Evolutionary conservation across 306 rosid species (phyloP).

Genomic region (Begonia loranthoides): DNA sequence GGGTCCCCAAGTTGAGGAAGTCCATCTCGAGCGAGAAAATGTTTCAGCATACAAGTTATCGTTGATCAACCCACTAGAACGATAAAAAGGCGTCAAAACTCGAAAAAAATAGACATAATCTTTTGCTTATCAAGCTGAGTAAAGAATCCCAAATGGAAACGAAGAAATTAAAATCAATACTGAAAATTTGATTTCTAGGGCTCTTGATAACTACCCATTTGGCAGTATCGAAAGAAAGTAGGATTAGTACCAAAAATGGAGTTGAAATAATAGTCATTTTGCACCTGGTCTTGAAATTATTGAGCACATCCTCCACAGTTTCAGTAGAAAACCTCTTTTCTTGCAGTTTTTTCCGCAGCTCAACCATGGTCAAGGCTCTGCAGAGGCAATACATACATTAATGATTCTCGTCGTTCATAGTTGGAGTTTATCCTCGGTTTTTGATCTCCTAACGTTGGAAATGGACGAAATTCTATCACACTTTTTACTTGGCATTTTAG

Average conservation of each 20-base stretch:
- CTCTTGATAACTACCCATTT: not conserved
- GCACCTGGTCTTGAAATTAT: slow-evolving; percentile 54
- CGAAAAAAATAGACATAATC: not conserved
- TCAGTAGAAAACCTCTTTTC: slow-evolving; percentile 39
- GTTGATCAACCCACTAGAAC: slow-evolving; percentile 68
- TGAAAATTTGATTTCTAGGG: not conserved
- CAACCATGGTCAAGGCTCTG: slow-evolving; percentile 76
- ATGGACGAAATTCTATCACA: not conserved
- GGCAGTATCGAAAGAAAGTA: too few relatives aligned
- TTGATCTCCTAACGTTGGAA: not conserved
- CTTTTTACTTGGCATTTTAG: not conserved
- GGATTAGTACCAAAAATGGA: slow-evolving; percentile 3
- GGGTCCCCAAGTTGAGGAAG: slow-evolving; percentile 92
- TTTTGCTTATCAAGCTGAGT: not conserved
- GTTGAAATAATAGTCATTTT: slow-evolving; percentile 11
- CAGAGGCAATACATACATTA: slow-evolving; percentile 9
- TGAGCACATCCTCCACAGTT: slow-evolving; percentile 43
- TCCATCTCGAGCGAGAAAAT: slow-evolving; percentile 78
- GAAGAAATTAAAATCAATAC: not conserved
- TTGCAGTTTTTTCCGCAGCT: slow-evolving; percentile 58
- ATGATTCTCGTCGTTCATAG: not conserved
- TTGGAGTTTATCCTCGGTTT: not conserved
- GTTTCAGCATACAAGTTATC: slow-evolving; percentile 43
- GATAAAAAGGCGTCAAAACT: slow-evolving; percentile 6
- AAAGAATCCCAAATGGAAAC: not conserved